Percentiles rank a stretch among this genome's conserved stretches.
phyloP scores from a whole-genome alignment of 139 green algal species.

The Ettlia oleoabundans region DNA sequence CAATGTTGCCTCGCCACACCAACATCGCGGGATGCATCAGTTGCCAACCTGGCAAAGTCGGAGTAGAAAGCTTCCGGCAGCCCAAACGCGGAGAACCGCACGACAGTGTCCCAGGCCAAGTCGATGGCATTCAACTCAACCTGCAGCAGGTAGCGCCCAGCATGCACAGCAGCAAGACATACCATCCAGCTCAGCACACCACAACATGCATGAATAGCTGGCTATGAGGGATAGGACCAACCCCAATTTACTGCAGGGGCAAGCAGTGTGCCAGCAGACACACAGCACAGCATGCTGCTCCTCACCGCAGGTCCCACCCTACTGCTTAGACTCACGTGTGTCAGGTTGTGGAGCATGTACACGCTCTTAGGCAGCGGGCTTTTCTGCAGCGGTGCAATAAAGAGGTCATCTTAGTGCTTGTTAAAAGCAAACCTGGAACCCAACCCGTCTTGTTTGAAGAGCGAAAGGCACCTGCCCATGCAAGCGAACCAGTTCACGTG shows the following conservation, averaged over 20 bases:
- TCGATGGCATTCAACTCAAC: slow-evolving; percentile 91
- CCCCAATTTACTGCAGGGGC: not conserved
- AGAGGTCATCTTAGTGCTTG: too few species aligned
- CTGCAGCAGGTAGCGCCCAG: slow-evolving; percentile 80
- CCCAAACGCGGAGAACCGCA: slow-evolving; percentile 60
- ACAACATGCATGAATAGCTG: slow-evolving; percentile 34
- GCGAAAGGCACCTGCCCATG: too few species aligned
- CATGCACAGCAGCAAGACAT: too few species aligned
- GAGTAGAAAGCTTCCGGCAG: slow-evolving; percentile 70
- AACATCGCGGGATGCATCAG: not conserved
- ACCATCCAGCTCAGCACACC: too few species aligned
- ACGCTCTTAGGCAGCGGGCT: slow-evolving; percentile 53
- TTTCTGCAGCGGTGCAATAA: too few species aligned
- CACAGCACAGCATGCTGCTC: not conserved
- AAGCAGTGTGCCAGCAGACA: not conserved
- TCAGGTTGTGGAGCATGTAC: slow-evolving; percentile 81
- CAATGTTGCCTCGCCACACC: too few species aligned
- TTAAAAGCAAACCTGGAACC: too few species aligned
- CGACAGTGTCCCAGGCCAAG: slow-evolving; percentile 87
- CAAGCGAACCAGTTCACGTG: too few species aligned
- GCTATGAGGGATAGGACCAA: not conserved
- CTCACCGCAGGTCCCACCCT: not conserved
- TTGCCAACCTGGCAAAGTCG: slow-evolving; percentile 76
- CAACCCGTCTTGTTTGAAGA: too few species aligned
- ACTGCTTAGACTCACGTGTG: slow-evolving; percentile 44